Evolutionary conservation across 129 eudicot genomes (phyloP).

Genomic region (Arctium lappa): DNA sequence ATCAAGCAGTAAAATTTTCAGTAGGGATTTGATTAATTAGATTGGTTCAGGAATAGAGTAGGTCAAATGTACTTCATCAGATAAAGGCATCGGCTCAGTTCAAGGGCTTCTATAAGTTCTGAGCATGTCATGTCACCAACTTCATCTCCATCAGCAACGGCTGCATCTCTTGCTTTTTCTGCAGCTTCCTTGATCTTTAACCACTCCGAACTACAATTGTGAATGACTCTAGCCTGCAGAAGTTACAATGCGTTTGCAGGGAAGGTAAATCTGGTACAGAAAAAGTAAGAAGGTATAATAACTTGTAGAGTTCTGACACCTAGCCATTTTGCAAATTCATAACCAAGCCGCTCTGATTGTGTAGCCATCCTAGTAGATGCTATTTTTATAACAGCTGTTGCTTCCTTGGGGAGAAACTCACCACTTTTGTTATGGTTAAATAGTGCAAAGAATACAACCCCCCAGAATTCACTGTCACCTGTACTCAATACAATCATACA

Average conservation of each 20-base stretch:
- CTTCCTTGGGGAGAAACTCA: constrained; percentile 73
- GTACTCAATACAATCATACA: not conserved
- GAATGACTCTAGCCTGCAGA: constrained; percentile 91
- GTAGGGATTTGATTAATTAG: not conserved
- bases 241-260: not conserved
- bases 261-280: constrained; percentile 11
- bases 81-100: constrained; percentile 87
- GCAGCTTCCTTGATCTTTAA: constrained; percentile 91
- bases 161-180: constrained; percentile 77
- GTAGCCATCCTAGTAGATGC: constrained; percentile 98
- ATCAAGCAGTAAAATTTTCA: constrained; percentile 6
- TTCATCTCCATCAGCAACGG: constrained; percentile 77
- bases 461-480: constrained; percentile 99
- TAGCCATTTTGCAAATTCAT: constrained; percentile 94
- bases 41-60: not conserved
- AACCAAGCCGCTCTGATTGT: constrained; percentile 97
- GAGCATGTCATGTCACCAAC: constrained; percentile 94
- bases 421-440: constrained; percentile 58
- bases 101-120: constrained; percentile 98
- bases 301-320: constrained; percentile 97
- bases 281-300: constrained; percentile 40
- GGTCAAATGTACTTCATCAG: constrained; percentile 65
- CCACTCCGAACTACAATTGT: constrained; percentile 88
- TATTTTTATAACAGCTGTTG: constrained; percentile 88
- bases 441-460: constrained; percentile 96